phyloP scores from a whole-genome alignment of 345 rosid species.

The Aurinia saxatilis region DNA sequence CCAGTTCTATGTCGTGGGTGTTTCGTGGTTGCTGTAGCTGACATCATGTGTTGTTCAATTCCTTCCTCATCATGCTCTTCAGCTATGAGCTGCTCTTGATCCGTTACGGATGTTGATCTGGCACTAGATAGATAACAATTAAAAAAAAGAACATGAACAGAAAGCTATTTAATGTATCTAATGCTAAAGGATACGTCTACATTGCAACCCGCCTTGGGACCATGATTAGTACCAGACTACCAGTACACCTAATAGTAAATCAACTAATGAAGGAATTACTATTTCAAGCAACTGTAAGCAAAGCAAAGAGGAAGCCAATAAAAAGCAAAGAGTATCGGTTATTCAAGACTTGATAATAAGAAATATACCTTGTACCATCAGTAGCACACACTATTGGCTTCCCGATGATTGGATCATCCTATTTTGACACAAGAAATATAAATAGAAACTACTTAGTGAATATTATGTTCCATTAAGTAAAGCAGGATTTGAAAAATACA shows the following conservation, averaged over 20 bases:
- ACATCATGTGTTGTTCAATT: slow-evolving; percentile 58
- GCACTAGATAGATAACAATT: slow-evolving; percentile 6
- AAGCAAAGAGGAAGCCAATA: slow-evolving; percentile 1
- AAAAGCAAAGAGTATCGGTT: not conserved
- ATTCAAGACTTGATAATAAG: slow-evolving; percentile 13
- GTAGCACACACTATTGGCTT: slow-evolving; percentile 59
- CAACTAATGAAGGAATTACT: not conserved
- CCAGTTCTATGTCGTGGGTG: slow-evolving; percentile 93
- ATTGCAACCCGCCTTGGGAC: slow-evolving; percentile 1
- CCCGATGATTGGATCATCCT: slow-evolving; percentile 92
- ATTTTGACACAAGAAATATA: slow-evolving; percentile 23
- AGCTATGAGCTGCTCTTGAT: slow-evolving; percentile 46
- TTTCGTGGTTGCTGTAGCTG: slow-evolving; percentile 68
- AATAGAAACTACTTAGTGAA: slow-evolving; percentile 1
- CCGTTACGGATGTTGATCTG: slow-evolving; percentile 56
- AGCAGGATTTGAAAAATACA: not conserved
- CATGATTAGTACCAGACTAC: slow-evolving; percentile 5
- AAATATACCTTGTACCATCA: slow-evolving; percentile 55
- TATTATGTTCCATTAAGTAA: not conserved
- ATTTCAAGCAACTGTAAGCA: slow-evolving; percentile 7
- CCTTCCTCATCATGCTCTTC: slow-evolving; percentile 49
- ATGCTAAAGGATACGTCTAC: not conserved
- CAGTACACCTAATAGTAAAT: not conserved
- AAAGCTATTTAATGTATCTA: slow-evolving; percentile 1
- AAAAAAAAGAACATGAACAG: not conserved